Percentiles rank a stretch among this genome's conserved stretches.
Conservation (phyloP, 1,284 basidiomycete species). For the Fomitopsis palustris region DNA sequence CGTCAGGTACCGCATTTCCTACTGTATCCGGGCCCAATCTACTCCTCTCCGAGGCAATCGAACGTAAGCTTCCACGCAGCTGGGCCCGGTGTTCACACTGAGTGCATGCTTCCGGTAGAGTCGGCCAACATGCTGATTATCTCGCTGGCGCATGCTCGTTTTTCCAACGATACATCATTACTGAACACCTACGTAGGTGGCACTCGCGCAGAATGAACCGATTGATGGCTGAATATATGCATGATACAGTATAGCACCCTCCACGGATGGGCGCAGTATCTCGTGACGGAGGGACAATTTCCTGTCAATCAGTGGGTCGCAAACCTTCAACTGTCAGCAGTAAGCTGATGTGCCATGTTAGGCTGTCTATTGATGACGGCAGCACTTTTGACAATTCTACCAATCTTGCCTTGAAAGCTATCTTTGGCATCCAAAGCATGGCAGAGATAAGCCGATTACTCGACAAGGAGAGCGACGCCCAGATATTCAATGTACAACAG, state of each 20-base stretch:
- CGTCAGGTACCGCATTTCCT: neutral
- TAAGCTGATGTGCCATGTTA: slow-evolving; percentile 17
- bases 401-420: slow-evolving; percentile 73
- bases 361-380: slow-evolving; percentile 51
- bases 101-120: slow-evolving; percentile 34
- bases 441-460: slow-evolving; percentile 48
- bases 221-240: neutral
- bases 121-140: slow-evolving; percentile 75
- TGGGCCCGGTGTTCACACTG: neutral
- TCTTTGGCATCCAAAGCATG: slow-evolving; percentile 68
- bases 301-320: slow-evolving; percentile 43
- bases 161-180: slow-evolving; percentile 50
- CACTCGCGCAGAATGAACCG: no score
- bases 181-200: slow-evolving; percentile 45
- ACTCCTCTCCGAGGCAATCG: slow-evolving; percentile 7
- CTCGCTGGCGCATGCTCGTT: slow-evolving; percentile 61
- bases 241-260: slow-evolving; percentile 48
- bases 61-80: slow-evolving; percentile 5
- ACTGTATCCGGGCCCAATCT: neutral
- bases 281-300: slow-evolving; percentile 56
- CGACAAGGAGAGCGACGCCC: slow-evolving; percentile 40
- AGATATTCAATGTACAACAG: slow-evolving; percentile 46
- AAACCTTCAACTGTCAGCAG: neutral
- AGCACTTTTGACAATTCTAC: slow-evolving; percentile 54
- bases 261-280: slow-evolving; percentile 66